Evolutionary conservation across 768 basidiomycete genomes (phyloP).

Genomic region (Tylopilus balloui): DNA sequence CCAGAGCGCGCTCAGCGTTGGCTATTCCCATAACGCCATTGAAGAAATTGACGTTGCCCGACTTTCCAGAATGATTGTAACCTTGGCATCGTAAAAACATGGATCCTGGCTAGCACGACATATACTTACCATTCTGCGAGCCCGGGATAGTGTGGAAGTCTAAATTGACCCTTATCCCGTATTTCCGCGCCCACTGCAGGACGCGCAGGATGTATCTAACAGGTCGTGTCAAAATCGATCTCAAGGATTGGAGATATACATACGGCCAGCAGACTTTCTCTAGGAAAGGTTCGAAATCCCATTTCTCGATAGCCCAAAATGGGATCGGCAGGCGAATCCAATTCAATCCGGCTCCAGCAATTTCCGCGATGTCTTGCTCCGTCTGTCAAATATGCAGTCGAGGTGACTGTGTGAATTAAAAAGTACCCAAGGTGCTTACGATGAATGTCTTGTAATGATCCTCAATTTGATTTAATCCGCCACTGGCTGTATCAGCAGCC

Average conservation of each 20-base stretch:
- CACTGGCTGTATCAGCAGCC: constrained; percentile 56
- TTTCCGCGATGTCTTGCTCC: constrained; percentile 84
- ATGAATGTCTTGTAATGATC: constrained; percentile 82
- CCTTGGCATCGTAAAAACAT: constrained; percentile 28
- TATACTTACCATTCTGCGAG: constrained; percentile 58
- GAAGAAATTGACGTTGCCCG: constrained; percentile 59
- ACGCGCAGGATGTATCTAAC: constrained; percentile 68
- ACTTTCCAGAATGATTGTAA: constrained; percentile 58
- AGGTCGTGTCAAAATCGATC: constrained; percentile 1
- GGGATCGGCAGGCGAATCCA: constrained; percentile 78
- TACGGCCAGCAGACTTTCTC: constrained; percentile 71
- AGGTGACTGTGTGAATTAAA: background rate
- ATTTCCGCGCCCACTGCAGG: constrained; percentile 82
- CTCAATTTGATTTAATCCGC: constrained; percentile 64
- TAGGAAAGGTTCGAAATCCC: constrained; percentile 72
- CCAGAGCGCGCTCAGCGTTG: constrained; percentile 75
- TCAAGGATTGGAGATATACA: constrained; percentile 16
- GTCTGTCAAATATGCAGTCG: constrained; percentile 45
- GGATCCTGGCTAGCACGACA: background rate
- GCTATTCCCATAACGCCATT: constrained; percentile 79
- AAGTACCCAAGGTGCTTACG: constrained; percentile 40
- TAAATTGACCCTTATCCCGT: constrained; percentile 78
- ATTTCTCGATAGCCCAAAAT: constrained; percentile 83
- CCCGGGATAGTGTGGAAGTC: constrained; percentile 82
- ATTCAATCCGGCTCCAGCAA: constrained; percentile 84